Conservation (phyloP, 140 eudicot genomes). For the Stevia rebaudiana region DNA sequence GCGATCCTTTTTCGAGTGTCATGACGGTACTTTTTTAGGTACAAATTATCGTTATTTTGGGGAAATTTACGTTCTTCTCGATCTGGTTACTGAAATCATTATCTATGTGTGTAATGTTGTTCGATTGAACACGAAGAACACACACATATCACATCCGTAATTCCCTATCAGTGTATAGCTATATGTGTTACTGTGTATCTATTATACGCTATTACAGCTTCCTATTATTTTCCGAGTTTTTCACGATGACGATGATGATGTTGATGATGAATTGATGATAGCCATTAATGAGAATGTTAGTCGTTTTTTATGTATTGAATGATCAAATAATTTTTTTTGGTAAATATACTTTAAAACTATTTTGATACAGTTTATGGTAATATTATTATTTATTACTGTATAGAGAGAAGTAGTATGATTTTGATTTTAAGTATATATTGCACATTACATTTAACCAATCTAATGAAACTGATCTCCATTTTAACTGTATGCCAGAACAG, state of each 20-base stretch:
- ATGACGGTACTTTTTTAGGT: not conserved
- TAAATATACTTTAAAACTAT: not conserved
- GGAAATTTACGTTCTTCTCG: constrained; percentile 9
- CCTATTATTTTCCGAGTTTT: not conserved
- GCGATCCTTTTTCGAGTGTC: too few species aligned
- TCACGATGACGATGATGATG: constrained; percentile 1
- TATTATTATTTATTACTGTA: not conserved
- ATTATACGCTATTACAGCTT: constrained; percentile 1
- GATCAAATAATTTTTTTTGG: not conserved
- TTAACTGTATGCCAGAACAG: not conserved
- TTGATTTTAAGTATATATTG: not conserved
- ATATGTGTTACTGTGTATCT: not conserved
- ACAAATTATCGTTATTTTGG: constrained; percentile 8
- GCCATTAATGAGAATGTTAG: constrained; percentile 12
- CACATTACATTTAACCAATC: not conserved
- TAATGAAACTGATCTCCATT: not conserved
- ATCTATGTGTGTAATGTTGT: constrained; percentile 3
- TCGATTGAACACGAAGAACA: constrained; percentile 22
- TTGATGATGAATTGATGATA: constrained; percentile 10
- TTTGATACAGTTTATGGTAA: not conserved
- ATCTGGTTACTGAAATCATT: constrained; percentile 18
- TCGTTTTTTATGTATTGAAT: constrained; percentile 17
- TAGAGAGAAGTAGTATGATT: not conserved
- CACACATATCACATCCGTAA: not conserved
- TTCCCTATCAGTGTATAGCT: not conserved